Base-by-base conservation (phyloP, 2,329 filamentous ascomycete species). In the Pseudogymnoascus sp. region DNA sequence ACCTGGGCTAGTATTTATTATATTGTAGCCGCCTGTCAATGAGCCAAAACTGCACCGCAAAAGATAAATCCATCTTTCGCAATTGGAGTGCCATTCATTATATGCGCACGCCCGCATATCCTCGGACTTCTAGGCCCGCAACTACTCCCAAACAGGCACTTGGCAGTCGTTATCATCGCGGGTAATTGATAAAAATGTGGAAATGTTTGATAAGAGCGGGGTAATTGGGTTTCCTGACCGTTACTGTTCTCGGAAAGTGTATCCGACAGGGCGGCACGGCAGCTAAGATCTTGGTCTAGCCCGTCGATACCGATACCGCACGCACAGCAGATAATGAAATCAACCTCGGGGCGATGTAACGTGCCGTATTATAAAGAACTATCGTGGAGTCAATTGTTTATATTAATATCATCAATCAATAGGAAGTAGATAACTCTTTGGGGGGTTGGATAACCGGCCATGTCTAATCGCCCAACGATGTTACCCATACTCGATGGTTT, bases 111-210 rank as follows among this genome's bases (percentile, higher is more conserved):
- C 4, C 10, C 25, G n/a, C 50, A 18, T 14, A 18, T 14, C 10
- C 28, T 56, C 50, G 50, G 50, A 56, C 28, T 56, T 56, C 28
- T 31, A 5, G 40, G 40, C 36, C 59, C 59, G 59, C 16, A 11
- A 21, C 14, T 61, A 40, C 14, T 14, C 21, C 23, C 11, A 6
- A 38, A 59, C 37, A 21, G 11, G 3, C 62, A 63, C 59, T 66
- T 64, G 61, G 61, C 60, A 59, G 23, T 65, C 50, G 62, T 67
- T 59, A 62, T 63, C 64, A 64, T 63, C 60, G 62, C 64, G 63
- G 59, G 16, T 59, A 61, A 21, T 36, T 46, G 31, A 65, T 63
- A 64, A 61, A 63, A 60, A 53, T 40, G 44, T 50, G 64, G 59
- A 40, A 62, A 42, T 38, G 25, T 40, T 59, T n/a, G 16, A 61